Conservation (phyloP, 495 filamentous ascomycete genomes). For the Penicillium pulvis region DNA sequence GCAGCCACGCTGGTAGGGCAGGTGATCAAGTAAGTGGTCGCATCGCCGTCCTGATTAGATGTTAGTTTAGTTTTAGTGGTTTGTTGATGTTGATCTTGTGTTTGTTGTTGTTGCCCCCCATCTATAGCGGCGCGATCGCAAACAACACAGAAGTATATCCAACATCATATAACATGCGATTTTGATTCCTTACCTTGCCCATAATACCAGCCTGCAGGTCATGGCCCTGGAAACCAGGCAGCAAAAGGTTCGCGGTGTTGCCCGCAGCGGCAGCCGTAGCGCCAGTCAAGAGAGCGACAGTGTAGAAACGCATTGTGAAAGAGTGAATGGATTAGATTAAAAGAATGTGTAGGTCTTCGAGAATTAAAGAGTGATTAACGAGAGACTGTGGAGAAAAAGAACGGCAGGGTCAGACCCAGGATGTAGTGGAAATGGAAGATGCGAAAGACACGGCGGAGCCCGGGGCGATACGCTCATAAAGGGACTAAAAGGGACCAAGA, state of each 20-base stretch:
- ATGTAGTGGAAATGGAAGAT: neutral
- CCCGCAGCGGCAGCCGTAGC: slow-evolving; percentile 32
- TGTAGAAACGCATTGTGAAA: slow-evolving; percentile 33
- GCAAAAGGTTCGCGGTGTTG: slow-evolving; percentile 32
- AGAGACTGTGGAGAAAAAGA: slow-evolving; percentile 10
- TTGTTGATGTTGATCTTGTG: neutral
- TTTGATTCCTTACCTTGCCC: slow-evolving; percentile 22
- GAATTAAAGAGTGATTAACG: slow-evolving; percentile 12
- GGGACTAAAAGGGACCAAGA: neutral
- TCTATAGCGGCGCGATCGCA: neutral
- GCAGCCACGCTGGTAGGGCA: slow-evolving; percentile 25
- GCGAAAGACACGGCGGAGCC: neutral
- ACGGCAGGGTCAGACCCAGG: neutral
- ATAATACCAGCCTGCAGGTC: slow-evolving; percentile 30
- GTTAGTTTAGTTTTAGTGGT: slow-evolving; percentile 11
- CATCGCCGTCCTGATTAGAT: slow-evolving; percentile 22
- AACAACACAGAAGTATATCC: neutral
- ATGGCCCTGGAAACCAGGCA: slow-evolving; percentile 31
- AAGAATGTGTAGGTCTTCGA: slow-evolving; percentile 10
- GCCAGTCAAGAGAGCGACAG: slow-evolving; percentile 31
- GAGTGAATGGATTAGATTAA: slow-evolving; percentile 27
- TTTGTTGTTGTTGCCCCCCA: slow-evolving; percentile 4
- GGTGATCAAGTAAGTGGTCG: slow-evolving; percentile 32
- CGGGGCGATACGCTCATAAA: slow-evolving; percentile 2
- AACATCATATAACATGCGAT: no score